Evolutionary conservation across 441 rosid genomes (phyloP), one percentile per base, ranked within the genome.

Genomic region (Macaranga tanarius): DNA sequence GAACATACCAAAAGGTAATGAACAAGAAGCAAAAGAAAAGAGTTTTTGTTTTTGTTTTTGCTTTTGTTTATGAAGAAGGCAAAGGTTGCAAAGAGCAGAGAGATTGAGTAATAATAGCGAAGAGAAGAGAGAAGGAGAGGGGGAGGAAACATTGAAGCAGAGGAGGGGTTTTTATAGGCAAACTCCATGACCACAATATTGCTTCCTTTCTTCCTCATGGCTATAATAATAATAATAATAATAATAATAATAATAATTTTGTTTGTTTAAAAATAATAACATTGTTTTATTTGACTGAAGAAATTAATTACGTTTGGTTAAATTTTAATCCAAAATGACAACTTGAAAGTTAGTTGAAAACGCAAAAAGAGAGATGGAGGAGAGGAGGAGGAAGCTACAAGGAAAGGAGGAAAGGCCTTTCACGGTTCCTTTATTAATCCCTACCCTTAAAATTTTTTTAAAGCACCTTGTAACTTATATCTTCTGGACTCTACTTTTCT

Each of bases 111-210:
- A 17, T 40, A 64, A 10, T 52, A 28, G 10, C 25, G 47, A 47
- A 25, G 65, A 77, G 71, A 67, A 72, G 67, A 67, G 40, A 56
- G 42, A 77, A 68, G 73, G 77, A 59, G 79, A 34, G 84, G 89
- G 90, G 91, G 88, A 82, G 83, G 83, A 74, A 59, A 10, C n/a
- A 62, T 15, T 38, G 79, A 74, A 22, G 69, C 74, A n/a, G 58
- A 48, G 74, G 6, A 3, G 76, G 75, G 87, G 40, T 74, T 80
- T 89, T 76, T 69, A 91, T 89, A 89, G 91, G 79, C 71, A 70
- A 40, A 47, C 4, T 13, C 10, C 15, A 3, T 13, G 3, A 4
- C 15, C 12, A 5, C 1, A 42, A 5, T 42, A 16, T 1, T 10
- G 13, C 54, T 1, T 26, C 4, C 15, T 25, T 16, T 6, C 28